Percentiles rank a stretch among this genome's conserved stretches.
phyloP scores from a whole-genome alignment of 768 basidiomycete species.

The Boletus speciosus region DNA sequence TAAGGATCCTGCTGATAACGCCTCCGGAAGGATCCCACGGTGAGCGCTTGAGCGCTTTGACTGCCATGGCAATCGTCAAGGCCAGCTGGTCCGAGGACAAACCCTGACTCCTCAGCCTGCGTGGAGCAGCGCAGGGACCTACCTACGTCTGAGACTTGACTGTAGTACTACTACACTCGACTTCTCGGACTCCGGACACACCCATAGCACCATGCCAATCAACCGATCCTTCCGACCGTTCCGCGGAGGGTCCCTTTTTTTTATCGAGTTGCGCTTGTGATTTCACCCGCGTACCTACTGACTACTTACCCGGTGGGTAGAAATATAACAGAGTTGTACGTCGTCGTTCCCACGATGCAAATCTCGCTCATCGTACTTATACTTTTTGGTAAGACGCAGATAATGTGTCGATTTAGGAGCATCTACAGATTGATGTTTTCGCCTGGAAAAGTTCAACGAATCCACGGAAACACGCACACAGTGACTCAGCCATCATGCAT shows the following conservation, averaged over 20 bases:
- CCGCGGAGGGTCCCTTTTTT: no score
- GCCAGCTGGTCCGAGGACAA: no score
- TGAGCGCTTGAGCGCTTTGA: background rate
- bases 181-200: no score
- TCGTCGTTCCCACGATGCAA: background rate
- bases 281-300: background rate
- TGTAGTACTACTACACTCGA: no score
- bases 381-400: background rate
- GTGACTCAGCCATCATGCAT: background rate
- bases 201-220: no score
- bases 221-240: no score
- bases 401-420: background rate
- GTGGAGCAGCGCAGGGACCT: no score
- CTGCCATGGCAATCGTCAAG: no score
- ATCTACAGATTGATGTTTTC: background rate
- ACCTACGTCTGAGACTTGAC: no score
- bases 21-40: slow-evolving; percentile 1
- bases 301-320: no score
- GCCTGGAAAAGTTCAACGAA: background rate
- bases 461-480: background rate
- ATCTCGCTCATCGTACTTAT: background rate
- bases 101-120: no score
- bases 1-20: background rate
- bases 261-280: background rate
- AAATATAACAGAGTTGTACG: no score